These are phyloP conservation scores for Claviceps citrina DNA, from an alignment of 2,329 filamentous ascomycete genomes.

Conservation along the genomic window DNA sequence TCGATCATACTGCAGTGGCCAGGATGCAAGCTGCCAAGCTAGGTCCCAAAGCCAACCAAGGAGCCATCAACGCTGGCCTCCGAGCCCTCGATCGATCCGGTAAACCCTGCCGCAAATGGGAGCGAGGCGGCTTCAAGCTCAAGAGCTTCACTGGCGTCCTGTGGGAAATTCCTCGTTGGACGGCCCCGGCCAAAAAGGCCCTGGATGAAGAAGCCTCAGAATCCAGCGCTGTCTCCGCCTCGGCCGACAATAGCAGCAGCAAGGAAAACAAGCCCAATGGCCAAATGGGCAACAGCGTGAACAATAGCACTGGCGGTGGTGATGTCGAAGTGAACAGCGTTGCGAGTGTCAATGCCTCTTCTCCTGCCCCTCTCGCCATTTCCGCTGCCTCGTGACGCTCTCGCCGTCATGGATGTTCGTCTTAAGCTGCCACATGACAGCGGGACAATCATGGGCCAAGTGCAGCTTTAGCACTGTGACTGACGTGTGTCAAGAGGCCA, in stretches of 20 bases:
- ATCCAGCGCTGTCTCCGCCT: slow-evolving; percentile 30
- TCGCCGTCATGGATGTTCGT: background rate
- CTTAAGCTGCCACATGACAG: background rate
- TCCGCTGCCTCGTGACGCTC: slow-evolving; percentile 24
- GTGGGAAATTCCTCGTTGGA: slow-evolving; percentile 76
- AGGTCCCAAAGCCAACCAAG: slow-evolving; percentile 89
- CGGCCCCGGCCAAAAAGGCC: slow-evolving; percentile 47
- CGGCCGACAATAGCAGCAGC: slow-evolving; percentile 36
- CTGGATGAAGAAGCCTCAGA: slow-evolving; percentile 31
- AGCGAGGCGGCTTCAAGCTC: slow-evolving; percentile 63
- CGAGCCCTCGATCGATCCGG: slow-evolving; percentile 86
- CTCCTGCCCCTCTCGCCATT: slow-evolving; percentile 34
- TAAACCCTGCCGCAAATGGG: slow-evolving; percentile 85
- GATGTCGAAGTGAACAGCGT: slow-evolving; percentile 40
- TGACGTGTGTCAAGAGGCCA: background rate
- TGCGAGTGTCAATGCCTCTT: slow-evolving; percentile 35
- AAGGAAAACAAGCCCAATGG: slow-evolving; percentile 52
- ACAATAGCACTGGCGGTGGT: slow-evolving; percentile 26
- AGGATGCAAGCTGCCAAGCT: slow-evolving; percentile 51
- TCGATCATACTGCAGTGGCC: slow-evolving; percentile 38
- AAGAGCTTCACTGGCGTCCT: slow-evolving; percentile 84
- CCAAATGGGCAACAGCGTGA: slow-evolving; percentile 32
- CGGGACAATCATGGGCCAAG: background rate
- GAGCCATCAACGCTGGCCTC: slow-evolving; percentile 91
- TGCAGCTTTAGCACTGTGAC: background rate